Conservation (phyloP, 257 asterid genomes). For the Jacaranda copaia region DNA sequence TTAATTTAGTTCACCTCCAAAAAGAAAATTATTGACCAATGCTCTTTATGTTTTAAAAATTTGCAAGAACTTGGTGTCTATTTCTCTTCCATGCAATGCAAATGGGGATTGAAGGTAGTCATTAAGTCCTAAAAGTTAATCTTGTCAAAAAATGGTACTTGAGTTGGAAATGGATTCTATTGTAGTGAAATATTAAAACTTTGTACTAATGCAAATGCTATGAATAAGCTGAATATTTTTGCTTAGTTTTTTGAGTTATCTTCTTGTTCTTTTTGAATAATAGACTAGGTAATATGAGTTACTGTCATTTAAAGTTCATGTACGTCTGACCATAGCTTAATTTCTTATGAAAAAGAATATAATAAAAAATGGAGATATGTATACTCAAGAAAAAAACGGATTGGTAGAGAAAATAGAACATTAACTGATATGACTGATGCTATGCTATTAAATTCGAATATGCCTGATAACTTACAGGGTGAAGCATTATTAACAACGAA, state of each 20-base stretch:
- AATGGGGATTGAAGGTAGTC: not conserved
- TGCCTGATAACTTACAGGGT: not conserved
- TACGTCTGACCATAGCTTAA: not conserved
- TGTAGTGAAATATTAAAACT: not conserved
- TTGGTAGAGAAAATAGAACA: not conserved
- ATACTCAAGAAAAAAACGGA: not conserved
- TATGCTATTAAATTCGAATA: not conserved
- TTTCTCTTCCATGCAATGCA: not conserved
- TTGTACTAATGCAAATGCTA: not conserved
- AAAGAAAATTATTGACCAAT: not conserved
- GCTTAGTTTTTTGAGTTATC: not conserved
- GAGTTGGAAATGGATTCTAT: not conserved
- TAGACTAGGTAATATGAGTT: not conserved
- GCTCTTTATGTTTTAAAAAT: not conserved
- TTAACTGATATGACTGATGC: not conserved
- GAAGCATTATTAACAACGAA: not conserved
- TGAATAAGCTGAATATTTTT: not conserved
- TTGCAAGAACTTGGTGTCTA: not conserved
- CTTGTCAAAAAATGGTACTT: not conserved
- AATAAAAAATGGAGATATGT: not conserved
- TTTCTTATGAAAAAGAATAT: not conserved
- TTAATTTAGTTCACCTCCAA: not conserved
- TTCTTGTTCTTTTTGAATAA: not conserved
- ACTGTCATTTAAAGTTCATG: conserved; percentile 1
- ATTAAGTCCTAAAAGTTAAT: not conserved